These are phyloP conservation scores for Penicillium waksmanii DNA, from an alignment of 495 filamentous ascomycete genomes.

Conservation along the genomic window DNA sequence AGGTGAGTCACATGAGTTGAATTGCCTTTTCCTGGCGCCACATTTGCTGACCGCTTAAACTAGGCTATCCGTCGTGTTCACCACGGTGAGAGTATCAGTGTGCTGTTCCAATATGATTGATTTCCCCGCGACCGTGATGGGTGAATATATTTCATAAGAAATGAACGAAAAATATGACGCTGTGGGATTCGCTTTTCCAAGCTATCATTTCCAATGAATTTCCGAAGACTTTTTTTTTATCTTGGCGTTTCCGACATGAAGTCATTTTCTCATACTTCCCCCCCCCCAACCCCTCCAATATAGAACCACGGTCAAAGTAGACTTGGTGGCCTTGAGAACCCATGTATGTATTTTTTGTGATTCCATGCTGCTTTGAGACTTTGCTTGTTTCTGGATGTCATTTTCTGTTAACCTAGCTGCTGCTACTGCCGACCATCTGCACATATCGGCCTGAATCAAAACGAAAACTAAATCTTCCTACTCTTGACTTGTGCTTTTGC, in stretches of 20 bases:
- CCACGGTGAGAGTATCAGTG: conserved; percentile 97
- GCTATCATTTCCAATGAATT: conserved; percentile 8
- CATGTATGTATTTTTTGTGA: conserved; percentile 15
- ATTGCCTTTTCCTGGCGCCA: conserved; percentile 11
- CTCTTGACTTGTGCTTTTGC: background rate
- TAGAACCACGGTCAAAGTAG: conserved; percentile 29
- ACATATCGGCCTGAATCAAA: conserved; percentile 24
- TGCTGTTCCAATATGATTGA: conserved; percentile 89
- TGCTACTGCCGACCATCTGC: conserved; percentile 21
- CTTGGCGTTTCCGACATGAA: conserved; percentile 11
- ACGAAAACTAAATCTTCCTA: conserved; percentile 9
- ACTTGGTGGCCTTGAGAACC: conserved; percentile 19
- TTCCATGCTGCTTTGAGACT: conserved; percentile 15
- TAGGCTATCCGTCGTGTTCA: conserved; percentile 94
- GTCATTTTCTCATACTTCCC: conserved; percentile 18
- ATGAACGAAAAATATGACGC: conserved; percentile 1
- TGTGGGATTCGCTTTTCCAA: conserved; percentile 9
- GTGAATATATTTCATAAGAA: conserved; percentile 6
- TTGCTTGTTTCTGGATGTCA: conserved; percentile 17
- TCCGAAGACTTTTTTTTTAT: background rate
- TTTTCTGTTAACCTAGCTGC: conserved; percentile 10
- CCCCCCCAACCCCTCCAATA: conserved; percentile 17
- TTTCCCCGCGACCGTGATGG: background rate
- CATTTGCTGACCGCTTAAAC: conserved; percentile 25
- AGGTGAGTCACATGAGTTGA: conserved; percentile 55